Evolutionary conservation across 179 eudicot genomes (phyloP).

Genomic region (Silene noctiflora): DNA sequence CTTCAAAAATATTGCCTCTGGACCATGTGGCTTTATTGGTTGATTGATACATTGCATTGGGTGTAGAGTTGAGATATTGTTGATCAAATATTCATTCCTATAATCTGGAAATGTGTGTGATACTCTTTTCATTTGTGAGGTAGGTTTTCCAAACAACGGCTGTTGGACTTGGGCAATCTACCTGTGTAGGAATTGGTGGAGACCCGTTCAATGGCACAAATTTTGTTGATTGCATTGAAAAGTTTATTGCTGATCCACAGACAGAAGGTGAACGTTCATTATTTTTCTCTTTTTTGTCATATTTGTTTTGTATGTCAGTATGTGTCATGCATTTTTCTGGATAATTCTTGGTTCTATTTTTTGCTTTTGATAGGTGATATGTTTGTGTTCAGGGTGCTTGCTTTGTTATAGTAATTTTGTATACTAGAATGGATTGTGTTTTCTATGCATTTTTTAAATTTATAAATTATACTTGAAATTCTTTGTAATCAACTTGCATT

Average conservation of each 20-base stretch:
- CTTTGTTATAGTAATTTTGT: not conserved
- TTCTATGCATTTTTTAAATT: too few relatives aligned
- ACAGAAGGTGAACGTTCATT: constrained; percentile 53
- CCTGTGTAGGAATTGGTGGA: constrained; percentile 97
- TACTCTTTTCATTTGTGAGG: constrained; percentile 16
- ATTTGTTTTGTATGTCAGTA: not conserved
- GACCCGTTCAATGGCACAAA: constrained; percentile 99
- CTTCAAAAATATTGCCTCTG: not conserved
- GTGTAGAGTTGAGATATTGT: not conserved
- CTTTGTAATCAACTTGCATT: too few relatives aligned
- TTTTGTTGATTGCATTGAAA: constrained; percentile 91
- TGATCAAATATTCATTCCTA: not conserved
- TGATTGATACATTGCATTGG: not conserved
- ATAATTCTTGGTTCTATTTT: constrained; percentile 1
- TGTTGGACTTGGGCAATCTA: constrained; percentile 97
- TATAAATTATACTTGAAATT: too few relatives aligned
- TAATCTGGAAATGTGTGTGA: not conserved
- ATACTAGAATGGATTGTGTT: too few relatives aligned
- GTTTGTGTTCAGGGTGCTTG: not conserved
- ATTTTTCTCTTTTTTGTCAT: not conserved
- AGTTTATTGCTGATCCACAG: constrained; percentile 91
- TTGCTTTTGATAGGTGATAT: not conserved
- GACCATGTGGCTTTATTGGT: not conserved
- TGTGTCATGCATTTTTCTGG: not conserved
- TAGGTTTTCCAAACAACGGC: constrained; percentile 74